Evolutionary conservation across 805 yeast species (phyloP).

Genomic region (Ogataea methylovora): DNA sequence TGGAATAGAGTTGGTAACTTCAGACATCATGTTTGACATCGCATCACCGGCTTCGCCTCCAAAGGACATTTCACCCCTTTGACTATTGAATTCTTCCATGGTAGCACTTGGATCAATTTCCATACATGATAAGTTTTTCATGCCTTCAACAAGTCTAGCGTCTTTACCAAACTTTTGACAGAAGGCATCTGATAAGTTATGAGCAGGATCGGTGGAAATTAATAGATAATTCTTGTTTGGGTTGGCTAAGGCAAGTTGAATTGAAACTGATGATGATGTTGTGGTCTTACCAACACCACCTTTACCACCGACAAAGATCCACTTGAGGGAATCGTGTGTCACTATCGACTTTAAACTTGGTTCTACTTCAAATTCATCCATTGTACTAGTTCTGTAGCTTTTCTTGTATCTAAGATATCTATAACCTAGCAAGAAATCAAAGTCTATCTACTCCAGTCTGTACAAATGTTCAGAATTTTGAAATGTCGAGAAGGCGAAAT

Average conservation of each 20-base stretch:
- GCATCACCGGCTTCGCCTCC: conserved; percentile 53
- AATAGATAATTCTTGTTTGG: conserved; percentile 76
- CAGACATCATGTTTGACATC: conserved; percentile 72
- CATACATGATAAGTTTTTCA: conserved; percentile 89
- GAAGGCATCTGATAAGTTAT: conserved; percentile 93
- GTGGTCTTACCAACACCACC: conserved; percentile 99
- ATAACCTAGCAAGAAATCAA: too few relatives aligned
- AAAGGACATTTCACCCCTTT: conserved; percentile 29
- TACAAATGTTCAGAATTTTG: too few relatives aligned
- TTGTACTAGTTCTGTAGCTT: conserved; percentile 1
- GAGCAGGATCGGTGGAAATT: conserved; percentile 98
- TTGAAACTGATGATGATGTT: conserved; percentile 90
- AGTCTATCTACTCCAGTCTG: too few relatives aligned
- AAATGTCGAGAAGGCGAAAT: too few relatives aligned
- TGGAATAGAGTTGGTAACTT: conserved; percentile 90
- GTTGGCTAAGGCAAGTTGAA: conserved; percentile 81
- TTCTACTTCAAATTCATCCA: conserved; percentile 52
- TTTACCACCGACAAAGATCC: conserved; percentile 99
- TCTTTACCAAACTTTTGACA: conserved; percentile 98
- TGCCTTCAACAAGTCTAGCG: conserved; percentile 88
- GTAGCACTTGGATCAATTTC: conserved; percentile 97
- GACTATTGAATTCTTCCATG: conserved; percentile 61
- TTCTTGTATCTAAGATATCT: too few relatives aligned
- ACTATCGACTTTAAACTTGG: conserved; percentile 66
- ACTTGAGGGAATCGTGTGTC: conserved; percentile 62